Evolutionary conservation across 2,329 filamentous ascomycete species (phyloP).

Genomic region (Nothopassalora personata): DNA sequence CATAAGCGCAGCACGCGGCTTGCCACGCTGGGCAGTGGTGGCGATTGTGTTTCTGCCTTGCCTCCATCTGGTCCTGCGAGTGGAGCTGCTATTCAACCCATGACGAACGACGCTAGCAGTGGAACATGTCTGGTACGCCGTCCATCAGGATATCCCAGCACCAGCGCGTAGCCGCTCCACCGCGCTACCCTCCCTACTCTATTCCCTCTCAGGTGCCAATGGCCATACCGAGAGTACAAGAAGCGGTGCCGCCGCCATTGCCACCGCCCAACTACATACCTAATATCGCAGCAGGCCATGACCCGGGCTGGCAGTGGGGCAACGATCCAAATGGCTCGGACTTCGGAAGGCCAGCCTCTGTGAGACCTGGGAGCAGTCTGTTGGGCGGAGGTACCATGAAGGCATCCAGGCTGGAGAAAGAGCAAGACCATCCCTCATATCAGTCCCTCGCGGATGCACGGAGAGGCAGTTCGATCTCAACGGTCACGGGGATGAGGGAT

Average conservation of each 20-base stretch:
- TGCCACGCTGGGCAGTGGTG: constrained; percentile 4
- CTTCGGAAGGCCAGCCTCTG: constrained; percentile 42
- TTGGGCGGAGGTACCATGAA: constrained; percentile 31
- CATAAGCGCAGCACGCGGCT: constrained; percentile 7
- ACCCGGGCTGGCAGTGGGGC: constrained; percentile 59
- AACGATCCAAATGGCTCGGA: constrained; percentile 48
- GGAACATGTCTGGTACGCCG: constrained; percentile 25
- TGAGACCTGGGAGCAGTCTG: constrained; percentile 46
- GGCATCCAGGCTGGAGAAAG: constrained; percentile 20
- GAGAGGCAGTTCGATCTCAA: constrained; percentile 38
- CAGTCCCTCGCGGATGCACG: constrained; percentile 28
- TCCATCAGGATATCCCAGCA: constrained; percentile 34
- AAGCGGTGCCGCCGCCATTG: constrained; percentile 55
- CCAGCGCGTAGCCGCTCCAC: constrained; percentile 35
- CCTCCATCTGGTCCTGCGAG: not conserved
- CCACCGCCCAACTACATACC: constrained; percentile 58
- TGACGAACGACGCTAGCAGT: constrained; percentile 3
- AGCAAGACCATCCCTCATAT: constrained; percentile 25
- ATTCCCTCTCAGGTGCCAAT: constrained; percentile 45
- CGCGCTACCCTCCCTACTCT: constrained; percentile 35
- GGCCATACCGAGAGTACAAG: constrained; percentile 57
- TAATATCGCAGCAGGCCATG: constrained; percentile 52
- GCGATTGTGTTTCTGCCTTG: constrained; percentile 1
- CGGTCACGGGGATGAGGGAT: constrained; percentile 28
- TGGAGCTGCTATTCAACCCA: constrained; percentile 13